Evolutionary conservation across 306 rosid species (phyloP), one percentile per base, ranked within the genome.

Genomic region (Begonia fuchsioides): DNA sequence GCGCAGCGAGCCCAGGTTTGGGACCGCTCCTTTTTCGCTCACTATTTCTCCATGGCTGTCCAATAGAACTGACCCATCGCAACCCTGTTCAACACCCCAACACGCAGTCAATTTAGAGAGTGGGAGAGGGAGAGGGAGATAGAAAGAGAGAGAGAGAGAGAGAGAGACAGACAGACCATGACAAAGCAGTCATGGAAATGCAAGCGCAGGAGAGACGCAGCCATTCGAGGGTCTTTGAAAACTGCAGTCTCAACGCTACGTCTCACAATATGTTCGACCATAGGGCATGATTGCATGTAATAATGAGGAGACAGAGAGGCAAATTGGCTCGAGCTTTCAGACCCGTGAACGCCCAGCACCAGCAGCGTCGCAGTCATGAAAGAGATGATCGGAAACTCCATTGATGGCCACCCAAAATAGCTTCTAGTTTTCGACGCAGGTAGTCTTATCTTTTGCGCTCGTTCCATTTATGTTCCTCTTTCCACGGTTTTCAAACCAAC

Each of bases 121-220:
- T 4, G 35, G 7, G 35, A 26, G 35, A 26, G 35, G 7, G 35
- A 26, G 35, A 26, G 35, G 7, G 35, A 26, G 35, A 26, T 5
- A 26, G 32, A 1, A 7, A 26, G 35, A 26, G 35, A 26, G 35
- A 26, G 35, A 5, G 35, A 26, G 35, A 26, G 35, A 5, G 35
- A 26, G 11, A 17, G 48, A 38, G 40, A 35, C 55, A 44, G 39
- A 48, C 12, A 38, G 2, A 83, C 95, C 93, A 76, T 48, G 57
- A 84, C 95, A 55, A 88, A 88, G 38, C 97, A 88, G 78, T 88
- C 95, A 13, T 88, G 97, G 43, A 88, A 88, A 64, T 88, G 97
- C 57, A 88, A 58, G 55, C 95, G 95, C 35, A 88, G 97, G 53
- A 88, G 61, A 0, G 95, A 81, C 11, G 90, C 97, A 39, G 93